Evolutionary conservation across 2,329 filamentous ascomycete genomes (phyloP).

Genomic region (Xenosphaeropsis pyriputrescens): DNA sequence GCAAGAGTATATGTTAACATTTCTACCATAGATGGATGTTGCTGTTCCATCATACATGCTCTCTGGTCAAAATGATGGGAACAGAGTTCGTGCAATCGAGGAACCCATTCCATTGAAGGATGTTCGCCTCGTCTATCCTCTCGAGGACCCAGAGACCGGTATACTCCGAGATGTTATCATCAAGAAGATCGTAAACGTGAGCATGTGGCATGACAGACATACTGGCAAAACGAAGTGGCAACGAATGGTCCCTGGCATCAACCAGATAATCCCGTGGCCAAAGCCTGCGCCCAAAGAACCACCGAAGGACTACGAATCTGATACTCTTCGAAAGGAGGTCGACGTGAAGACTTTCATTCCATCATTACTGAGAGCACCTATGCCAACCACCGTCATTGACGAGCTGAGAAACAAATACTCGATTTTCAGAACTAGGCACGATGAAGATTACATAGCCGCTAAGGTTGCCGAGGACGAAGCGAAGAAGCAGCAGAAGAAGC

Average conservation of each 20-base stretch:
- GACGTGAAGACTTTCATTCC: conserved; percentile 66
- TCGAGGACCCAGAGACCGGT: conserved; percentile 52
- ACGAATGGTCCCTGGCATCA: conserved; percentile 54
- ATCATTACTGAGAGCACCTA: conserved; percentile 61
- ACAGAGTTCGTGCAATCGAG: conserved; percentile 29
- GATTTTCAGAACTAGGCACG: conserved; percentile 68
- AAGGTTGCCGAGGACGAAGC: conserved; percentile 44
- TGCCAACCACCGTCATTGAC: conserved; percentile 66
- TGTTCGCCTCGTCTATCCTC: conserved; percentile 68
- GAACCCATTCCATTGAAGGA: conserved; percentile 51
- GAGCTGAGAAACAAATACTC: conserved; percentile 78
- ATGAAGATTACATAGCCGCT: conserved; percentile 52
- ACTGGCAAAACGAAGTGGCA: conserved; percentile 32
- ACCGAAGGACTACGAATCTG: conserved; percentile 37
- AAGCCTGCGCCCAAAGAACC: conserved; percentile 31
- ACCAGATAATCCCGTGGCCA: conserved; percentile 68
- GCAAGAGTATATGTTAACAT: neutral
- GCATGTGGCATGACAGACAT: conserved; percentile 32
- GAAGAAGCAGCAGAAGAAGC: conserved; percentile 18
- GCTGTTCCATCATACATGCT: conserved; percentile 24
- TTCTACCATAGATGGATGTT: conserved; percentile 22
- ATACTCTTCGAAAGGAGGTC: conserved; percentile 65
- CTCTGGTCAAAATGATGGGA: conserved; percentile 20
- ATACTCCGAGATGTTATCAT: conserved; percentile 61
- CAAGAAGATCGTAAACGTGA: conserved; percentile 46